phyloP scores from a whole-genome alignment of 352 stramenopile species.

The Phytophthora agathidicida region DNA sequence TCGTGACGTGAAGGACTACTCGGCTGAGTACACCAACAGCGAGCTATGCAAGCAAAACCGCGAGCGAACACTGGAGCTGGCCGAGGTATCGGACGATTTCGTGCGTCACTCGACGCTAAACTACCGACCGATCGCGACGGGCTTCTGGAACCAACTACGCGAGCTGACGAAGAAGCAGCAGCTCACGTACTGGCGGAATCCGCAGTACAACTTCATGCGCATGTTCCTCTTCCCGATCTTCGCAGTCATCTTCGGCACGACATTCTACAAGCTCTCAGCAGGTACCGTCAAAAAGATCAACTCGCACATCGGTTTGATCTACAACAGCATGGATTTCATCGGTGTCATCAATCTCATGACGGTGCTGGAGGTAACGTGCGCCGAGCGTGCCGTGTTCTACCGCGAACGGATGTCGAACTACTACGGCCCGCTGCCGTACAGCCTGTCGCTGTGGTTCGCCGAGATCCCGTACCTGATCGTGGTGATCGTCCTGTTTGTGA shows the following conservation, averaged over 20 bases:
- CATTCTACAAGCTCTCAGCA: slow-evolving; percentile 56
- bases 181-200: slow-evolving; percentile 60
- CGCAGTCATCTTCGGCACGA: slow-evolving; percentile 67
- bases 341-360: slow-evolving; percentile 66
- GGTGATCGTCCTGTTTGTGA: slow-evolving; percentile 54
- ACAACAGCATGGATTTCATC: slow-evolving; percentile 79
- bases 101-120: slow-evolving; percentile 55
- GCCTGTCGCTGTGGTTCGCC: slow-evolving; percentile 62
- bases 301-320: slow-evolving; percentile 72
- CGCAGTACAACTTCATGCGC: slow-evolving; percentile 72
- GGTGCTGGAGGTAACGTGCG: slow-evolving; percentile 51
- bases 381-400: slow-evolving; percentile 62
- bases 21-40: slow-evolving; percentile 53
- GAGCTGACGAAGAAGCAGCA: slow-evolving; percentile 38
- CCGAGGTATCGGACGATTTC: slow-evolving; percentile 29
- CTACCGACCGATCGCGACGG: slow-evolving; percentile 49
- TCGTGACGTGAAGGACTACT: slow-evolving; percentile 67
- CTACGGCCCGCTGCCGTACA: slow-evolving; percentile 72
- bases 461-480: slow-evolving; percentile 69
- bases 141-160: slow-evolving; percentile 42
- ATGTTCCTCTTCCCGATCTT: slow-evolving; percentile 66
- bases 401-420: slow-evolving; percentile 75
- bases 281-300: slow-evolving; percentile 49
- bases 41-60: slow-evolving; percentile 39
- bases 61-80: slow-evolving; percentile 33